Evolutionary conservation across 2,329 filamentous ascomycete species (phyloP), one percentile per base, ranked within the genome.

Genomic region (Leptographium lundbergii): DNA sequence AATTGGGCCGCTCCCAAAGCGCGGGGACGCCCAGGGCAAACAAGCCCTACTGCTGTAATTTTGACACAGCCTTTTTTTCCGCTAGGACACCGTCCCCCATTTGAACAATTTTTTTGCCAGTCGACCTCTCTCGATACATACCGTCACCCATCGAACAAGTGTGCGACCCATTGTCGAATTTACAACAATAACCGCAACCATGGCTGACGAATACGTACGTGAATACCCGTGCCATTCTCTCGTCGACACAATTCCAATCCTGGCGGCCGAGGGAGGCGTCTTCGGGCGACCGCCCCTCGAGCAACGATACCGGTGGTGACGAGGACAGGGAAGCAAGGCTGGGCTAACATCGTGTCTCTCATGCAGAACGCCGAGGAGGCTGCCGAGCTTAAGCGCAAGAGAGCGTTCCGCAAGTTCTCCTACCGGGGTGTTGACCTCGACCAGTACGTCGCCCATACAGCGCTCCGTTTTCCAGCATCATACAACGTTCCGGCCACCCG

Each of bases 401-500:
- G 94, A 92, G 82, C 91, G 71, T 96, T 97, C 89, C 89, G 91
- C 82, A 99, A 97, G 88, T 99, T 97, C 77, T 94, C 91, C 70
- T 99, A 96, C 89, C 89, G 94, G 76, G 94, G 94, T 75, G 89
- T 99, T 78, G 94, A 99, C 79, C 91, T 99, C 77, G 94, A 99
- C 78, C 89, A 96, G 92, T 96, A 91, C 74, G 91, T 81, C 36
- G 17, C 25, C 14, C 24, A 47, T 19, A 2, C 10, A 27, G 24
- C 22, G 19, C 7, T 6, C 6, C 24, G 5, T 45, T 45, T 6
- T n/a, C n/a, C 17, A 10, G 19, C 42, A 19, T 19, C 9, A 9
- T n/a, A 19, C 42, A n/a, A 19, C 6, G 19, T 45, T 45, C 19
- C 19, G 42, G 6, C 6, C 19, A n/a, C 42, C 17, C 7, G n/a